These are phyloP conservation scores for Megacollybia platyphylla DNA, from an alignment of 1,284 basidiomycete species.

Conservation along the genomic window DNA sequence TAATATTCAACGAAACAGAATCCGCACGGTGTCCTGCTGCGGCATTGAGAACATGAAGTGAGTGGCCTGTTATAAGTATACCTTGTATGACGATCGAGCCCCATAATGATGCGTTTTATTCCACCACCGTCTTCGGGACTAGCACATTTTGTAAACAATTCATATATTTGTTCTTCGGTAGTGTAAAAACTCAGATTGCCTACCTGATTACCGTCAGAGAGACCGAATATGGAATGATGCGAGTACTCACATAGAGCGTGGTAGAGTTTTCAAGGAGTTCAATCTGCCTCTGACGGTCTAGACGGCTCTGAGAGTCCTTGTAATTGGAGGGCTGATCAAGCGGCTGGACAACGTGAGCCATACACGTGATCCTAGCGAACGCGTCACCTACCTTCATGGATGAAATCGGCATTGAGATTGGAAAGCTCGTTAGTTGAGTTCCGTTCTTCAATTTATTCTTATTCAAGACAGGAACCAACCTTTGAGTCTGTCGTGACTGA, in stretches of 20 bases:
- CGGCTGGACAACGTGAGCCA: slow-evolving; percentile 79
- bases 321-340: slow-evolving; percentile 93
- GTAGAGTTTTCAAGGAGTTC: slow-evolving; percentile 62
- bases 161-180: slow-evolving; percentile 99
- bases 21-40: slow-evolving; percentile 84
- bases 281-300: slow-evolving; percentile 60
- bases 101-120: slow-evolving; percentile 99
- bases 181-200: slow-evolving; percentile 97
- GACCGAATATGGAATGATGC: background rate
- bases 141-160: slow-evolving; percentile 89
- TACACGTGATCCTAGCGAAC: slow-evolving; percentile 17
- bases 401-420: slow-evolving; percentile 74
- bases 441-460: slow-evolving; percentile 1
- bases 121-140: slow-evolving; percentile 86
- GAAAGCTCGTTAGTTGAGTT: slow-evolving; percentile 55
- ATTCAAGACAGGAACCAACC: slow-evolving; percentile 66
- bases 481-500: slow-evolving; percentile 81
- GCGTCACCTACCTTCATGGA: slow-evolving; percentile 36
- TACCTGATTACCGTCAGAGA: slow-evolving; percentile 38
- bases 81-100: slow-evolving; percentile 92
- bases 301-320: slow-evolving; percentile 77
- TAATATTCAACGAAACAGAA: slow-evolving; percentile 99
- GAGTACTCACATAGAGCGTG: slow-evolving; percentile 58
- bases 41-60: slow-evolving; percentile 1
- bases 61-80: slow-evolving; percentile 16